Conservation (phyloP, 495 filamentous ascomycete genomes). For the Xylaria sp. region DNA sequence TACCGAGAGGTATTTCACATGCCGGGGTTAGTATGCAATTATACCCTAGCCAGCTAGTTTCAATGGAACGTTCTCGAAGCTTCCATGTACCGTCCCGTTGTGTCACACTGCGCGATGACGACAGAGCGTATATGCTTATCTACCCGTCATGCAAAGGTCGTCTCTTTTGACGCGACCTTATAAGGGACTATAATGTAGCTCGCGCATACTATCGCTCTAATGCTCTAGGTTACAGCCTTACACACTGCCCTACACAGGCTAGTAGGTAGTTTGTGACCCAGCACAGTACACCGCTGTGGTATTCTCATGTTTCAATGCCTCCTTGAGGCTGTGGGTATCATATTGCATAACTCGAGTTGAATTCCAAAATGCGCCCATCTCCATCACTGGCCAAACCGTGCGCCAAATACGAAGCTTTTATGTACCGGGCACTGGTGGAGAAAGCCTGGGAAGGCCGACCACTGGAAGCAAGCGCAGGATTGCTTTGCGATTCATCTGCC, state of each 20-base stretch:
- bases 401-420: neutral
- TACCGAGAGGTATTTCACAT: neutral
- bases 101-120: constrained; percentile 10
- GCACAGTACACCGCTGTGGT: neutral
- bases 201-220: neutral
- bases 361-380: constrained; percentile 10
- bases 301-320: constrained; percentile 12
- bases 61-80: constrained; percentile 27
- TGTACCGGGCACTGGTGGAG: neutral
- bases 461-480: neutral
- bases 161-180: neutral
- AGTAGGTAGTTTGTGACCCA: neutral
- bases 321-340: constrained; percentile 21
- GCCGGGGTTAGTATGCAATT: neutral
- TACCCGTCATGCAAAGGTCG: neutral
- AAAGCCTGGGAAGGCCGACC: neutral
- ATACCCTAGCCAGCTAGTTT: constrained; percentile 2
- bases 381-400: neutral
- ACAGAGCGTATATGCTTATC: neutral
- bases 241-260: neutral
- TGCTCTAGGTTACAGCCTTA: neutral
- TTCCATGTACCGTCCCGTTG: constrained; percentile 9
- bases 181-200: neutral
- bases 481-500: constrained; percentile 9
- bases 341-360: constrained; percentile 14